Percentiles rank a stretch among this genome's conserved stretches.
Evolutionary conservation across 2,329 filamentous ascomycete species (phyloP).

Genomic region (Nothophaeocryptopus gaeumannii): DNA sequence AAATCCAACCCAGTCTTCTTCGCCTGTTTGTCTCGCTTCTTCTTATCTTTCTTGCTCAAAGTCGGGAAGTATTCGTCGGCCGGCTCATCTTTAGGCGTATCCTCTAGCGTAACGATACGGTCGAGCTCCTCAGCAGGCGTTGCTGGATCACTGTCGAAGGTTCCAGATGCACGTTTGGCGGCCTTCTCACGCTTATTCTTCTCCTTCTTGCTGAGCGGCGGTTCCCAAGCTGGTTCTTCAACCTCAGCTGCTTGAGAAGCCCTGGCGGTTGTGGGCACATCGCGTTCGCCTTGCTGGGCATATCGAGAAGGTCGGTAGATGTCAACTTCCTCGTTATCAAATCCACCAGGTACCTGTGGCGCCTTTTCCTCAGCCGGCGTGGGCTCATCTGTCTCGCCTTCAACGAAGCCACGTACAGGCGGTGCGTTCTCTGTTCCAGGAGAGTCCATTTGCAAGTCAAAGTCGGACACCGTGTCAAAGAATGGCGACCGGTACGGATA

Average conservation of each 20-base stretch:
- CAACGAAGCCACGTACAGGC: slow-evolving; percentile 38
- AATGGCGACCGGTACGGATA: slow-evolving; percentile 38
- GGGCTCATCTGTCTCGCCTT: slow-evolving; percentile 52
- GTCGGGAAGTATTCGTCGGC: slow-evolving; percentile 31
- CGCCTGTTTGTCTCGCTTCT: slow-evolving; percentile 43
- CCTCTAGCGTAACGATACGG: slow-evolving; percentile 10
- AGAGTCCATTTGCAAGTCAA: slow-evolving; percentile 33
- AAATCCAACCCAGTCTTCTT: slow-evolving; percentile 22
- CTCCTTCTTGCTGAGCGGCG: slow-evolving; percentile 36
- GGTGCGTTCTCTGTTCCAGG: slow-evolving; percentile 32
- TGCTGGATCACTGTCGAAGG: slow-evolving; percentile 15
- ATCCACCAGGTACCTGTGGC: slow-evolving; percentile 61
- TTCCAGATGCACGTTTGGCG: slow-evolving; percentile 28
- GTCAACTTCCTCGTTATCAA: slow-evolving; percentile 39
- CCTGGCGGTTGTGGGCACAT: slow-evolving; percentile 3
- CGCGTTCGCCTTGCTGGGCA: slow-evolving; percentile 3
- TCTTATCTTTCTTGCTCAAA: slow-evolving; percentile 37
- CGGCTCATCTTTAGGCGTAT: slow-evolving; percentile 10
- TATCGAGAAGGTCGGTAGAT: slow-evolving; percentile 11
- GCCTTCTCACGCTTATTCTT: slow-evolving; percentile 47
- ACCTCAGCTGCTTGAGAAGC: slow-evolving; percentile 5
- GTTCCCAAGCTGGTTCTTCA: slow-evolving; percentile 33
- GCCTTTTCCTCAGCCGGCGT: slow-evolving; percentile 52
- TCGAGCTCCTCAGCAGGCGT: slow-evolving; percentile 13
- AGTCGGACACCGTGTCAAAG: slow-evolving; percentile 43